A percentile compares a stretch with the other conserved stretches of the same genome.
These are phyloP conservation scores for Hysterangium stoloniferum DNA, from an alignment of 768 basidiomycete species.

Conservation along the genomic window DNA sequence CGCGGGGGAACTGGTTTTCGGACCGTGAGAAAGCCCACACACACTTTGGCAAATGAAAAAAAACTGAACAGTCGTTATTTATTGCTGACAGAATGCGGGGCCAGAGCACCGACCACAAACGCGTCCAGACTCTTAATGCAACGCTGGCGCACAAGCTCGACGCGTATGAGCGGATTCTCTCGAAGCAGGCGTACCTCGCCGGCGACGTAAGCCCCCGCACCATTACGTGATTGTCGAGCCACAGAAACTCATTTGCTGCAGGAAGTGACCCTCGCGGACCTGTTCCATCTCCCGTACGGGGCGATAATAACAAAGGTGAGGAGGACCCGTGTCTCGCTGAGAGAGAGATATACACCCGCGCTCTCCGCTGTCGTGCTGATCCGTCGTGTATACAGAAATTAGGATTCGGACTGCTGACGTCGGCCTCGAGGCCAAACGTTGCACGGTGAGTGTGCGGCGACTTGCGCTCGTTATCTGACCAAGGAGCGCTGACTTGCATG, in stretches of 20 bases:
- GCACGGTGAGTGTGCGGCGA: conserved; percentile 37
- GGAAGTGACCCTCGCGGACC: conserved; percentile 47
- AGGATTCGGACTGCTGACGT: conserved; percentile 25
- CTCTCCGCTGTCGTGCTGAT: background rate
- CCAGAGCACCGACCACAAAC: background rate
- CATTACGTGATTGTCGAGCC: background rate
- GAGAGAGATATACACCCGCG: background rate
- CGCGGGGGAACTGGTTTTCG: conserved; percentile 15
- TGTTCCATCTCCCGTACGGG: conserved; percentile 48
- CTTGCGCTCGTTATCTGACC: background rate
- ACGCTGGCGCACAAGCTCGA: conserved; percentile 35
- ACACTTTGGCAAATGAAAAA: background rate
- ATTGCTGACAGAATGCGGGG: background rate
- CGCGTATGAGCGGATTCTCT: conserved; percentile 45
- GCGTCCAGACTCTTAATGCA: conserved; percentile 9
- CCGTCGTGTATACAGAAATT: background rate
- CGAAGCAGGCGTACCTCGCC: conserved; percentile 45
- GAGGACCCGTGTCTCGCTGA: background rate
- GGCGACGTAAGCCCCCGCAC: conserved; percentile 38
- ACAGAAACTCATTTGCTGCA: conserved; percentile 12
- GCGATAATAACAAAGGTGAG: conserved; percentile 17
- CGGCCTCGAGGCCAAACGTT: conserved; percentile 33
- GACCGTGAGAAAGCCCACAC: no score
- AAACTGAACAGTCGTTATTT: background rate
- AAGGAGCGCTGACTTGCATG: background rate